phyloP scores from a whole-genome alignment of 331 rosid species.

The Spiraea crenata region DNA sequence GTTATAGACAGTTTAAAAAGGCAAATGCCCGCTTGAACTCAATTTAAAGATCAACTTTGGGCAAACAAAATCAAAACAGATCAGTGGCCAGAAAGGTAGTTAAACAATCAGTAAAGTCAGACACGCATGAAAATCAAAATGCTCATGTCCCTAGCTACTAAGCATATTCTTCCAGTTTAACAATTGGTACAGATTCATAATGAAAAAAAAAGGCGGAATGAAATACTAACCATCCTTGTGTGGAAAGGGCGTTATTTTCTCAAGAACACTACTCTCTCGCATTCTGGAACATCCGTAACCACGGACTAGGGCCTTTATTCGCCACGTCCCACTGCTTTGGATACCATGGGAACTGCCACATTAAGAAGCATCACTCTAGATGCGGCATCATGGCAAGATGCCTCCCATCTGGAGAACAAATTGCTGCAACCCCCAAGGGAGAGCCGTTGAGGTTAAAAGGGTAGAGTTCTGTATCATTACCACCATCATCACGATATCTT shows the following conservation, averaged over 20 bases:
- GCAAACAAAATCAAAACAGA: too few relatives aligned
- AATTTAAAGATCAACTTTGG: too few relatives aligned
- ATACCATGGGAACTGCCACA: conserved; percentile 94
- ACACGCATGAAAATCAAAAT: background rate
- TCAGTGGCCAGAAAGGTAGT: too few relatives aligned
- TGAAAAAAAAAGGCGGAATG: background rate
- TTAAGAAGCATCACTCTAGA: conserved; percentile 86
- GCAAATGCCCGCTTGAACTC: too few relatives aligned
- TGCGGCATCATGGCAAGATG: conserved; percentile 95
- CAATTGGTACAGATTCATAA: background rate
- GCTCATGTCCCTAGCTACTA: background rate
- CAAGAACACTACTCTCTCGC: conserved; percentile 84
- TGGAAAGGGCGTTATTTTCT: background rate
- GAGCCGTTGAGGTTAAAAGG: conserved; percentile 86
- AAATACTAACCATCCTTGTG: conserved; percentile 7
- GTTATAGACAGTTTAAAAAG: too few relatives aligned
- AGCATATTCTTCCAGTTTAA: too few relatives aligned
- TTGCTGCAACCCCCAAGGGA: conserved; percentile 74
- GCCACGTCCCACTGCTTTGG: conserved; percentile 79
- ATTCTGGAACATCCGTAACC: conserved; percentile 86
- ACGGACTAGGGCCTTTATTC: conserved; percentile 80
- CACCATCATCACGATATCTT: conserved; percentile 77
- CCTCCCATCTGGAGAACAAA: conserved; percentile 87
- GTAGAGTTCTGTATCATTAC: conserved; percentile 63
- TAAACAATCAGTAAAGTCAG: too few relatives aligned